Evolutionary conservation across 148 eudicot species (phyloP).

Genomic region (Talinum fruticosum): DNA sequence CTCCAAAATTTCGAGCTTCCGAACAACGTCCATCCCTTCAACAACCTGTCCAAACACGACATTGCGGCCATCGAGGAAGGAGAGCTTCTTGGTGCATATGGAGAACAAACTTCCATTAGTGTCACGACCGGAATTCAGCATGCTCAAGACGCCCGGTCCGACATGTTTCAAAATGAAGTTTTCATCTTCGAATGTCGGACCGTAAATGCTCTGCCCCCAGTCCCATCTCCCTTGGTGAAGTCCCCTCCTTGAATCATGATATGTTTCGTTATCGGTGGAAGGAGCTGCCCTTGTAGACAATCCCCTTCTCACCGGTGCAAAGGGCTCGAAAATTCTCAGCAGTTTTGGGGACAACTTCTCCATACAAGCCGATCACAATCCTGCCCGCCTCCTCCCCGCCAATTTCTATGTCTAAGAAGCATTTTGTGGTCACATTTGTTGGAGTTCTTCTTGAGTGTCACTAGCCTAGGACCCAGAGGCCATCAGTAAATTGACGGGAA

Average conservation of each 20-base stretch:
- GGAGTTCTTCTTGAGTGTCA: too few species aligned
- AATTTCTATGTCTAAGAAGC: constrained; percentile 32
- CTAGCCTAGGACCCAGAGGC: too few species aligned
- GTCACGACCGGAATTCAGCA: constrained; percentile 55
- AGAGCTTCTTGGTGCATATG: constrained; percentile 51
- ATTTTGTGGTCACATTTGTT: background rate
- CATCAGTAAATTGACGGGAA: too few species aligned
- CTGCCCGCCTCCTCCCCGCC: constrained; percentile 35
- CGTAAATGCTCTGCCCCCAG: background rate
- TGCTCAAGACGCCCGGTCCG: constrained; percentile 45
- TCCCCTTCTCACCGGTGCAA: constrained; percentile 30
- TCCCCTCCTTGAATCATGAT: background rate
- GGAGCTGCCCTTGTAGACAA: background rate
- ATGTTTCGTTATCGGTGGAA: background rate
- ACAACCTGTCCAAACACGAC: constrained; percentile 45
- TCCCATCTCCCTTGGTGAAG: background rate
- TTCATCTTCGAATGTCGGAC: background rate
- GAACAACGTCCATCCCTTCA: background rate
- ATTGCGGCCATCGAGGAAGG: constrained; percentile 61
- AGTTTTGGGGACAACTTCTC: constrained; percentile 36
- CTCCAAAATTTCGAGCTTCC: background rate
- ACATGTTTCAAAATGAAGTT: background rate
- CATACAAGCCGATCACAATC: constrained; percentile 36
- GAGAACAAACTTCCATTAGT: constrained; percentile 69
- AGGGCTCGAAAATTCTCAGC: constrained; percentile 39